These are phyloP conservation scores for Penicillium polonicum DNA, from an alignment of 2,329 filamentous ascomycete genomes.

Conservation along the genomic window DNA sequence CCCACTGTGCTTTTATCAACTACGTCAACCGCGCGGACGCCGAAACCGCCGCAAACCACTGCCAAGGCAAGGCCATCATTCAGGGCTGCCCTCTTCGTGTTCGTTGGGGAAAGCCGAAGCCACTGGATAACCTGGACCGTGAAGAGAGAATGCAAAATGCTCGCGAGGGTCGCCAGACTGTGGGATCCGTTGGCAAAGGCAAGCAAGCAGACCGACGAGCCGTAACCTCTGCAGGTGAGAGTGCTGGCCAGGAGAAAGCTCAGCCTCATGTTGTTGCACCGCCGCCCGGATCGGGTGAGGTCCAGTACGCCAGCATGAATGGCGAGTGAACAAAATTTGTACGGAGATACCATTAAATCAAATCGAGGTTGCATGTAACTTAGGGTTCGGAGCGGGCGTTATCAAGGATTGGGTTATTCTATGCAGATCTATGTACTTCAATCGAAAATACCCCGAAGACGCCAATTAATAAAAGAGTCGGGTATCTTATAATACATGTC, in stretches of 20 bases:
- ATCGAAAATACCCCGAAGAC: constrained; percentile 35
- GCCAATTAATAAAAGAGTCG: constrained; percentile 35
- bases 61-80: constrained; percentile 84
- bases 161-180: constrained; percentile 68
- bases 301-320: constrained; percentile 80
- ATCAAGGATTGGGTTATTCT: constrained; percentile 25
- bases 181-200: constrained; percentile 47
- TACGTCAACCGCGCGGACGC: constrained; percentile 81
- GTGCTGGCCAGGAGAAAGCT: constrained; percentile 40
- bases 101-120: constrained; percentile 89
- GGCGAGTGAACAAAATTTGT: constrained; percentile 62
- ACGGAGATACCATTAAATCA: constrained; percentile 20
- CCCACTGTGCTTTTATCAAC: constrained; percentile 96
- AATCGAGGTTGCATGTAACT: constrained; percentile 26
- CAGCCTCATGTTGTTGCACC: constrained; percentile 60
- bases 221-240: constrained; percentile 41
- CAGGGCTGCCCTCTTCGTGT: constrained; percentile 86
- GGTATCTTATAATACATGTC: constrained; percentile 42
- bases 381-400: constrained; percentile 38
- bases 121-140: constrained; percentile 85
- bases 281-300: constrained; percentile 74
- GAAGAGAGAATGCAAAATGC: constrained; percentile 81
- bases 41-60: constrained; percentile 78
- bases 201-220: constrained; percentile 35
- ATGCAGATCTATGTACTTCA: constrained; percentile 29